phyloP scores from a whole-genome alignment of 306 rosid genomes.

The Abrus pulchellus region DNA sequence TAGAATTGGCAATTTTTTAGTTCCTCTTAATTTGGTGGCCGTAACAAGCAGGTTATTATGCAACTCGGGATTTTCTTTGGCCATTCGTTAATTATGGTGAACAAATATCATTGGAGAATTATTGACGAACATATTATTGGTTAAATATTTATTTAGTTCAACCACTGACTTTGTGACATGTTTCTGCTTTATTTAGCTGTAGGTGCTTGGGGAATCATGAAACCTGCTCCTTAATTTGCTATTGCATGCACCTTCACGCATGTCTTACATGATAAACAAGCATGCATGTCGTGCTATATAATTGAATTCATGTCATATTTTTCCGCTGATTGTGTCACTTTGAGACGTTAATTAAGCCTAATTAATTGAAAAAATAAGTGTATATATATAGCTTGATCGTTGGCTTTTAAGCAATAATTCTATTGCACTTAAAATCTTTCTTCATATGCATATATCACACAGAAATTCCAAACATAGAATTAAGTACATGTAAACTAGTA shows the following conservation, averaged over 20 bases:
- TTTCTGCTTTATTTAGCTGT: conserved; percentile 49
- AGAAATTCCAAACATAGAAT: conserved; percentile 11
- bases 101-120: conserved; percentile 36
- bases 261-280: conserved; percentile 22
- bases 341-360: conserved; percentile 5
- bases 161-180: conserved; percentile 55
- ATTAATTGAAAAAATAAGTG: conserved; percentile 10
- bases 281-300: conserved; percentile 34
- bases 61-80: background rate
- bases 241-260: conserved; percentile 20
- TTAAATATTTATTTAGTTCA: conserved; percentile 41
- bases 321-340: conserved; percentile 1
- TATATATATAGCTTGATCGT: background rate
- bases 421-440: conserved; percentile 1
- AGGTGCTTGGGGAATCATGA: conserved; percentile 36
- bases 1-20: background rate
- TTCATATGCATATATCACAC: background rate
- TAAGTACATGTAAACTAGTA: background rate
- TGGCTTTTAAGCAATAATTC: conserved; percentile 6
- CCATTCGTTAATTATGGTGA: conserved; percentile 2
- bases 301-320: background rate
- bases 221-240: conserved; percentile 43
- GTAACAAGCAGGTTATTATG: background rate
- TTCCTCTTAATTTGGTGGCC: background rate
- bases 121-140: conserved; percentile 45